Base-by-base conservation (phyloP, 164 flowering plant genomes). In the Piper betle region DNA sequence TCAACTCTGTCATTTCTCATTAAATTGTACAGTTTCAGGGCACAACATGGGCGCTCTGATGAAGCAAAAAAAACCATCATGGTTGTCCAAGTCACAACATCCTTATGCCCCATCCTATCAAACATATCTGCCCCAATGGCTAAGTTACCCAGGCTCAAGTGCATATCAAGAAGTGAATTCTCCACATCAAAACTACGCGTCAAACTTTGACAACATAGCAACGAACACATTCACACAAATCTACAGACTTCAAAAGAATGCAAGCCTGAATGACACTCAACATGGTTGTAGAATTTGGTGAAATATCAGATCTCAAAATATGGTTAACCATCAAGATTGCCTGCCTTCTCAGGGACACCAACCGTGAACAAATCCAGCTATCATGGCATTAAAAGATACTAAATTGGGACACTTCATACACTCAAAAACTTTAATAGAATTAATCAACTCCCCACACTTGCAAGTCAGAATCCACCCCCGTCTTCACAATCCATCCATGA, bases 121-220 rank as follows among this genome's bases (percentile, higher is more conserved):
- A 77, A 79, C 53, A 73, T 13, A 6, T 65, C 61, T 9, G 42
- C 55, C 3, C 68, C 75, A 53, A 61, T 61, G 53, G 67, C 64
- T 55, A 74, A 64, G 62, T 73, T 73, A 66, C 58, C 62, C 58
- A 74, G 62, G 41, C 59, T 58, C 8, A 79, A 73, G 62, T 77
- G 74, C 80, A 79, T 73, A 64, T 73, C 62, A 3, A 79, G 72
- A 63, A 74, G 38, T 17, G 79, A 65, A 64, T 77, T 77, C 18
- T 42, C 60, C 39, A 79, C 74, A 18, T 62, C 46, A 2, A 48
- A 1, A 38, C 67, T 58, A 4, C 41, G 18, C 74, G 64, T 53
- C 76, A 73, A 5, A 50, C 4, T 53, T 79, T 74, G 33, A 71
- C 42, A 46, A 65, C 57, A 11, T 66, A 62, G 15, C 75, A 58